Base-by-base conservation (phyloP, 129 eudicot species). In the Mikania micrantha region DNA sequence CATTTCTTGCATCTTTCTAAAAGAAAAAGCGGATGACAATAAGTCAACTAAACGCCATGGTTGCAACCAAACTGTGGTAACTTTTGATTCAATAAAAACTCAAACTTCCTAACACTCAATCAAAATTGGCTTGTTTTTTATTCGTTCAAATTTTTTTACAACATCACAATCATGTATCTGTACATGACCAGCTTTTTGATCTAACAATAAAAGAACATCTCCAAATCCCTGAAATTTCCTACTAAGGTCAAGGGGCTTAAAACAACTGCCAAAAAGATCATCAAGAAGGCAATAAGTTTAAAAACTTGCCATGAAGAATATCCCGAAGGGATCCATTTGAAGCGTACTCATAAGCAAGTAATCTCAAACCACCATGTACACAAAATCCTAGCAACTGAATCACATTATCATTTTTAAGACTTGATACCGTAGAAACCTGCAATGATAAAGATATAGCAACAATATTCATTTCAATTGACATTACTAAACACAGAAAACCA, bases 311-410 rank as follows among this genome's bases (percentile, higher is more conserved):
- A 70, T 88, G 96, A 62, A 88, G 96, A 73, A 85, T 82, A 74
- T 88, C 86, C 42, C 83, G 87, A 32, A 88, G 87, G 40, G 96
- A 85, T 64, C 95, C 90, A 72, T 84, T 80, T 21, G 86, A 47
- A 73, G 88, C 86, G 71, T 71, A 88, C 74, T 84, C 96, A 54
- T 82, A 88, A 39, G 83, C 83, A 60, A 88, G 84, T 63, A 82
- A 80, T 54, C 96, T 83, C 19, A 75, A 69, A 40, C 82, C 82
- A 56, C 85, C 85, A 73, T 88, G 88, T 64, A 82, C 66, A 63
- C 83, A 72, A 61, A 82, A 88, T 59, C 96, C 91, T 56, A 85
- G 79, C 27, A 88, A 81, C 78, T 71, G 80, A 52, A 84, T 87
- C 10, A 81, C 78, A 78, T 87, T 70, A 8, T 79, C 90, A 59